Conservation (phyloP, 306 rosid genomes). For the Lathyrus sativus region DNA sequence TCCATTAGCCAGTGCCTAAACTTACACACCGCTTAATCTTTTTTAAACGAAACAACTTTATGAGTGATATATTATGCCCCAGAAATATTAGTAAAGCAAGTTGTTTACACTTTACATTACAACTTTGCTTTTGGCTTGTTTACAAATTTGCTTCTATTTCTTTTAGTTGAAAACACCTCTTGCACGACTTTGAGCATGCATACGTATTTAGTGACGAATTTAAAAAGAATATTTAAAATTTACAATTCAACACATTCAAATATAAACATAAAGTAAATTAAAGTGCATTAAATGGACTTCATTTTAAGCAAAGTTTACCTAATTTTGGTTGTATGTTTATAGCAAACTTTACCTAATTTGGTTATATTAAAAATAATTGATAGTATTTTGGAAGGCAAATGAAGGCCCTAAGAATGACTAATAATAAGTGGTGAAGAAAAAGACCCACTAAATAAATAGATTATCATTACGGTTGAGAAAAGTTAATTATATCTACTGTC, state of each 20-base stretch:
- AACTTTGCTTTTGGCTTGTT: slow-evolving; percentile 23
- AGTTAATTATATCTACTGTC: too few relatives aligned
- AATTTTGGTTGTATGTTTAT: neutral
- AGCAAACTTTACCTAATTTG: neutral
- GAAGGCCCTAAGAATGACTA: neutral
- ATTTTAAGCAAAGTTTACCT: neutral
- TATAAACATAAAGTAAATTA: neutral
- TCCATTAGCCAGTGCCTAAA: slow-evolving; percentile 12
- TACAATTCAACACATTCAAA: slow-evolving; percentile 10
- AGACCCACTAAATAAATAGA: too few relatives aligned
- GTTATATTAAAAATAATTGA: neutral
- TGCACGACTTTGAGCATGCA: slow-evolving; percentile 28
- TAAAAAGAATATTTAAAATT: neutral
- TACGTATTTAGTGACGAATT: slow-evolving; percentile 41
- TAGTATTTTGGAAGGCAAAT: too few relatives aligned
- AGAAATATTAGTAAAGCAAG: slow-evolving; percentile 43
- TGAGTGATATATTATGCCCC: slow-evolving; percentile 41
- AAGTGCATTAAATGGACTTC: neutral
- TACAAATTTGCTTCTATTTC: slow-evolving; percentile 21
- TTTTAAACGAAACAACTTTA: slow-evolving; percentile 23
- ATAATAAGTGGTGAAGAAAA: too few relatives aligned
- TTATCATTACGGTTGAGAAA: too few relatives aligned
- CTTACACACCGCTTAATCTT: slow-evolving; percentile 19
- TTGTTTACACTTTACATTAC: slow-evolving; percentile 3
- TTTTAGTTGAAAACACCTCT: slow-evolving; percentile 40